phyloP scores from a whole-genome alignment of 108 stramenopile genomes.

The Fragilaria crotonensis region DNA sequence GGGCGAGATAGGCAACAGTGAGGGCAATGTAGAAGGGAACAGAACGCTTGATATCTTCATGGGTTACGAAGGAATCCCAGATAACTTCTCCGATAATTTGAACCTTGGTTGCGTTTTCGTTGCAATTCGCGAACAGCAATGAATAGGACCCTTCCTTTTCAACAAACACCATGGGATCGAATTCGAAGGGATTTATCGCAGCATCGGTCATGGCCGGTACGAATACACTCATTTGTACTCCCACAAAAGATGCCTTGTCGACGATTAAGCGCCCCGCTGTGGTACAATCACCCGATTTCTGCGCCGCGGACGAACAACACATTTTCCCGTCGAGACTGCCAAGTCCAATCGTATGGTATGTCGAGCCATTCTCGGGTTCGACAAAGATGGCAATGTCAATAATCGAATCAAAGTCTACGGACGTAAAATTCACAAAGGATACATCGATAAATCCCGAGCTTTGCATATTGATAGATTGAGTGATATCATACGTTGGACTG shows the following conservation, averaged over 20 bases:
- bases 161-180: background rate
- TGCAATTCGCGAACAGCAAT: background rate
- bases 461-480: background rate
- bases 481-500: background rate
- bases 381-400: background rate
- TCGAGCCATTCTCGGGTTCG: background rate
- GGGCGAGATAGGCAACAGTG: background rate
- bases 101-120: background rate
- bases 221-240: background rate
- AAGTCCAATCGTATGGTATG: background rate
- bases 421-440: background rate
- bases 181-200: background rate
- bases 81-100: background rate
- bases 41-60: background rate
- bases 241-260: background rate
- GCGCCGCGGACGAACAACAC: background rate
- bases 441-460: background rate
- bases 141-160: background rate
- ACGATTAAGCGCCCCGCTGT: background rate
- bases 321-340: background rate
- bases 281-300: background rate
- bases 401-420: background rate
- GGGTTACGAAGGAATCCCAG: background rate
- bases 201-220: background rate
- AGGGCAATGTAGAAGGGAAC: background rate